phyloP scores from a whole-genome alignment of 352 stramenopile species.

The Globisporangium cederbergense region DNA sequence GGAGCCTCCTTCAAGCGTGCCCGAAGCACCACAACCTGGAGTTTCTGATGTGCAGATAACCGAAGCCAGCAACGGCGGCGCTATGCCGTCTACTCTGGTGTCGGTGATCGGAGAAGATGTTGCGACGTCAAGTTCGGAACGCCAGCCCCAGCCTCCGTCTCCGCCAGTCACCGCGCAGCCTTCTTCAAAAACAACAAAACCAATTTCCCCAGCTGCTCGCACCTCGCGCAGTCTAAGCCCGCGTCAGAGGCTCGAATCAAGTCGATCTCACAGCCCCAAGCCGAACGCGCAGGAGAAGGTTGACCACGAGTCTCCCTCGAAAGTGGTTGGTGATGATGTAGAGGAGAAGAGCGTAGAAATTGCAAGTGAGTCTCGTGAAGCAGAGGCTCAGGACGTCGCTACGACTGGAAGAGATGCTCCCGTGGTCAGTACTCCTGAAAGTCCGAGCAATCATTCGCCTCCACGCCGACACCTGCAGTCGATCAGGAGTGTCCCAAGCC shows the following conservation, averaged over 20 bases:
- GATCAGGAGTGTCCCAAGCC: not conserved
- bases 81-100: not conserved
- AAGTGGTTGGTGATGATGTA: not conserved
- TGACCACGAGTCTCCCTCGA: not conserved
- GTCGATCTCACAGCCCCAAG: slow-evolving; percentile 2
- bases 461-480: not conserved
- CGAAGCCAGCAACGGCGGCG: no score
- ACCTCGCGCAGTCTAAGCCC: slow-evolving; percentile 10
- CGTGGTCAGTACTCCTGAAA: not conserved
- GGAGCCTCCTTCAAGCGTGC: not conserved
- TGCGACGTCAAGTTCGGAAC: not conserved
- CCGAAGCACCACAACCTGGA: not conserved
- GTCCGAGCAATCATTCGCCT: not conserved
- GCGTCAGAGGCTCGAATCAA: slow-evolving; percentile 14
- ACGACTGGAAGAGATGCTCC: not conserved
- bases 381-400: not conserved
- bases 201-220: slow-evolving; percentile 9
- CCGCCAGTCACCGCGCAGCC: not conserved
- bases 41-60: not conserved
- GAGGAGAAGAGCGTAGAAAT: not conserved
- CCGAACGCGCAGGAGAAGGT: not conserved
- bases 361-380: not conserved
- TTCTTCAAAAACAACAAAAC: not conserved
- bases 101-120: not conserved
- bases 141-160: not conserved